Percentiles rank a stretch among this genome's conserved stretches.
Conservation (phyloP, 129 eudicot species). For the Oenanthe sinensis region DNA sequence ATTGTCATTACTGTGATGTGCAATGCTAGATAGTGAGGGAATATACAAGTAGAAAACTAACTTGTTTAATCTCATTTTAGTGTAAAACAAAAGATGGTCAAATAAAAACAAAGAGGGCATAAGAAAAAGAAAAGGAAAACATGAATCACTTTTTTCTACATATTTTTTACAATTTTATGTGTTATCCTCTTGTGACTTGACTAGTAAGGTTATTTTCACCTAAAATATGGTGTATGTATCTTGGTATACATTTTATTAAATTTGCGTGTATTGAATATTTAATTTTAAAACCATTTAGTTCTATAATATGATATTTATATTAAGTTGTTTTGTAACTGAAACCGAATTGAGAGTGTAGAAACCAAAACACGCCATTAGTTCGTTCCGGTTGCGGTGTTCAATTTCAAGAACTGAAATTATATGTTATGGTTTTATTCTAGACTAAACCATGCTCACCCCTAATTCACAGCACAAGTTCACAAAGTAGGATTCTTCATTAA, state of each 20-base stretch:
- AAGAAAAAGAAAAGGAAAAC: background rate
- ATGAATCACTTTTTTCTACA: background rate
- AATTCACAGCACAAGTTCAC: background rate
- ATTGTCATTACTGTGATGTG: background rate
- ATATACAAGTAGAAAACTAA: too few relatives aligned
- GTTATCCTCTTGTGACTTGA: too few relatives aligned
- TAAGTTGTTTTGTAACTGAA: background rate
- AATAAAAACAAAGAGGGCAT: background rate
- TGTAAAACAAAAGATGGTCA: background rate
- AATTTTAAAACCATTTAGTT: background rate
- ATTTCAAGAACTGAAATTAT: too few relatives aligned
- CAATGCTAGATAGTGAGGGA: background rate
- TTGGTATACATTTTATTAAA: background rate
- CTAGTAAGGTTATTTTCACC: background rate
- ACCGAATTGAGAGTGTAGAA: background rate
- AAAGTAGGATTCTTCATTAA: background rate
- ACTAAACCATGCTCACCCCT: background rate
- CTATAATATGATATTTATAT: background rate
- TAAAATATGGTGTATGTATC: background rate
- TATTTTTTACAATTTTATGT: too few relatives aligned
- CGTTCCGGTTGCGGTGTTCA: background rate
- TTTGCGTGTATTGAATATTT: background rate
- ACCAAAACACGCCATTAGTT: background rate
- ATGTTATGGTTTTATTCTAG: background rate
- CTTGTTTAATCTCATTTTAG: background rate